Base-by-base conservation (phyloP, 768 basidiomycete species). In the Sporobolomyces phaffii region DNA sequence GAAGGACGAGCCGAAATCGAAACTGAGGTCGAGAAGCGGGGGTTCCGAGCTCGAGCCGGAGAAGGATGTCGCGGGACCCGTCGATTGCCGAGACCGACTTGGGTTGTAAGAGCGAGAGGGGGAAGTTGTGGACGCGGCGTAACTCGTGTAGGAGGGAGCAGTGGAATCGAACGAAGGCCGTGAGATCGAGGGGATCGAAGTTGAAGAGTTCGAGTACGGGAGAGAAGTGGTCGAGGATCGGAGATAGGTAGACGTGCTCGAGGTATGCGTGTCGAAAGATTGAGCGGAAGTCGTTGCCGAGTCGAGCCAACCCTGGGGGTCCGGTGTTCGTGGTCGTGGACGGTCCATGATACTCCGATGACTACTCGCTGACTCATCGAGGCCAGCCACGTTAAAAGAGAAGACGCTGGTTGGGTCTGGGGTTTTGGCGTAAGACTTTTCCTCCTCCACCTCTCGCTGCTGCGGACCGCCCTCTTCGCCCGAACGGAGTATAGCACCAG, bases 1-100 rank as follows among this genome's bases (percentile, higher is more conserved):
- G 52, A 69, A 69, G 10, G 63, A 44, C 3, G 60, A 49, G 20
- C 64, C 68, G 22, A 69, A 69, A 33, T 65, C 56, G 38, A 69
- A 49, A 28, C 62, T 54, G 60, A 67, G 63, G 33, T 60, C 52
- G 40, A 67, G 68, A 18, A 64, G 50, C 17, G 68, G 62, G 10
- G 22, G 14, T 29, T 33, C 7, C 15, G 33, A 8, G 44, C 10
- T 47, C 57, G 64, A 68, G 29, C 15, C 28, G 26, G 52, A 45
- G 40, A 56, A n/a, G 26, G 51, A 29, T 33, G 52, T 49, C 22
- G 52, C 36, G 11, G 52, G 29, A 17, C 43, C 45, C 22, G 47
- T 49, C 33, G 62, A 49, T 8, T 34, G 45, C 17, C 48, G 34
- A 41, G 61, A 52, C 11, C 50, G 36, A 15, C 15, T 43, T n/a